Evolutionary conservation across 2,329 filamentous ascomycete genomes (phyloP).

Genomic region (Aspergillus sp.): DNA sequence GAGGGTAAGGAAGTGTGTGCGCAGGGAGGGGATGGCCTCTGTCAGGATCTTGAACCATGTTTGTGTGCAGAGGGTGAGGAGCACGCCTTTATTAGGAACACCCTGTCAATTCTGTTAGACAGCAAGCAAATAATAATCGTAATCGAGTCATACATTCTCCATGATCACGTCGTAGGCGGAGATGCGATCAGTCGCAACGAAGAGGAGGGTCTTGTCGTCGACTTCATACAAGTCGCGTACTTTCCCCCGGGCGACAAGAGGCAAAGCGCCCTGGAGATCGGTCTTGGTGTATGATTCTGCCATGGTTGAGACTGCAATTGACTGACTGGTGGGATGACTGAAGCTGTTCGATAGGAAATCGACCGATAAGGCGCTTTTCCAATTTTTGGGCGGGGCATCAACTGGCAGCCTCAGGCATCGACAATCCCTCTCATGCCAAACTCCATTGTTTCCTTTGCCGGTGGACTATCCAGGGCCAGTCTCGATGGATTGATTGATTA

Average conservation of each 20-base stretch:
- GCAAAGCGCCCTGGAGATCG: constrained; percentile 38
- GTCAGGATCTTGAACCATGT: constrained; percentile 61
- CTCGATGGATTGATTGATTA: background rate
- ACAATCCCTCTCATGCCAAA: background rate
- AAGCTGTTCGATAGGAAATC: background rate
- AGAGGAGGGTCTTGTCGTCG: constrained; percentile 63
- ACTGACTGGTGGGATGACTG: background rate
- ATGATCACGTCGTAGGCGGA: constrained; percentile 93
- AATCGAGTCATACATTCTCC: constrained; percentile 51
- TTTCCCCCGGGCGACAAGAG: constrained; percentile 56
- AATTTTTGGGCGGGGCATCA: constrained; percentile 3
- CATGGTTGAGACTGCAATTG: constrained; percentile 18
- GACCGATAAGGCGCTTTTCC: background rate
- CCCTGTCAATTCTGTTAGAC: constrained; percentile 39
- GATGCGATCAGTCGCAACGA: constrained; percentile 81
- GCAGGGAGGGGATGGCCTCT: constrained; percentile 48
- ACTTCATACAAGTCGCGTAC: constrained; percentile 74
- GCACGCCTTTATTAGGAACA: constrained; percentile 58
- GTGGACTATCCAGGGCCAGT: background rate
- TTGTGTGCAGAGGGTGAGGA: constrained; percentile 59
- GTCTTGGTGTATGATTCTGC: constrained; percentile 32
- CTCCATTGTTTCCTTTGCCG: background rate
- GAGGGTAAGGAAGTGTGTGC: constrained; percentile 56
- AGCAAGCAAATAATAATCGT: too few relatives aligned
- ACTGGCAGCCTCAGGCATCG: background rate